Base-by-base conservation (phyloP, 2,329 filamentous ascomycete species). In the Raffaelea arxii region DNA sequence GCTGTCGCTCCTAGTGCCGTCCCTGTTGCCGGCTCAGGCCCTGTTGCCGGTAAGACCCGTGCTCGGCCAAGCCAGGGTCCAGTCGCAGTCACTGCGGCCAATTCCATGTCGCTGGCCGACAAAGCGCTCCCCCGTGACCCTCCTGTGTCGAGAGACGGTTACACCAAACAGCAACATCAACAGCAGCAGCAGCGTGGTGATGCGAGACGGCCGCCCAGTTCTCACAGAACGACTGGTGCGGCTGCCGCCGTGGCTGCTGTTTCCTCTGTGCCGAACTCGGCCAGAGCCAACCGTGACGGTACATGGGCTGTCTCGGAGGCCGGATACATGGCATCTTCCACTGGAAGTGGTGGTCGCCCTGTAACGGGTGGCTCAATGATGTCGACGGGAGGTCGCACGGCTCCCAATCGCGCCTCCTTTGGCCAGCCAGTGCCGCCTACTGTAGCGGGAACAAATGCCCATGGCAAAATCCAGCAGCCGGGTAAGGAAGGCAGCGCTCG, bases 381-480 rank as follows among this genome's bases (percentile, higher is more conserved):
- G 49, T 84, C 83, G 19, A 72, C 71, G 36, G 72, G 60, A 62
- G 75, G 92, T 43, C 84, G 86, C 53, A 87, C 82, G 43, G 59
- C 56, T 32, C 61, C 60, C 60, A 67, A 59, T 54, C 79, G 85
- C 53, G 75, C 85, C 62, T 84, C 86, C 48, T 96, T 97, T 62
- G 87, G 87, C 53, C 87, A 94, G 64, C 92, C 91, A 42, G 82
- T 82, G 40, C 87, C 88, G 46, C 90, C 92, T 25, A 80, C 88
- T 41, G 82, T 96, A 50, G 89, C 89, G 42, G 83, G 85, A 55
- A 92, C 89, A 44, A 95, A 92, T 63, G 89, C 78, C 4, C 86
- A 95, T 62, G 91, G 89, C 52, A 85, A 85, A 52, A 88, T 97
- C 57, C 86, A 92, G 54, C 91, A 95, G 61, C 86, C 27, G 32